Evolutionary conservation across 768 basidiomycete species (phyloP), one percentile per base, ranked within the genome.

Genomic region (Astraeus odoratus): DNA sequence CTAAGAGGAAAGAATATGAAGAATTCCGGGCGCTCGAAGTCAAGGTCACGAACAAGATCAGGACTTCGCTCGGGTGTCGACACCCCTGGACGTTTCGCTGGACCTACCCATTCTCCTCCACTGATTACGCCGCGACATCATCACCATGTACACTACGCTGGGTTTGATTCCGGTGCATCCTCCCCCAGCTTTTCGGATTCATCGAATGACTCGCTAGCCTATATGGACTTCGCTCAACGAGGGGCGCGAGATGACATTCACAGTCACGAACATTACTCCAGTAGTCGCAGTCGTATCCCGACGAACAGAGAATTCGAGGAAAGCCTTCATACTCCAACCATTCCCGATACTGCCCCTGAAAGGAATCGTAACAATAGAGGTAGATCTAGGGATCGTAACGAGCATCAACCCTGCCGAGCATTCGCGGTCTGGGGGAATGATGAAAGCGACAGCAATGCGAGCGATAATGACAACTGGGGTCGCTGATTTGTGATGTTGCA

Each of bases 381-480:
- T 4, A 49, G 27, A 31, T 36, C 38, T 33, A 57, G 22, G 40
- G 65, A 59, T 24, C 25, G 26, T 29, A 46, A 45, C 22, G 58
- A 61, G 16, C 57, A 55, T 27, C 58, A 63, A 22, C 57, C 59
- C 24, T 73, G 61, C 37, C 70, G 78, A 27, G 82, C 85, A 7
- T 92, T 92, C 56, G 89, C 90, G 16, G 86, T 87, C 9, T 88
- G 81, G 78, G 90, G 89, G 1, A 83, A 88, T 31, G 89, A 92
- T 57, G 89, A 91, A 63, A 90, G 85, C 44, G 89, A 92, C 53
- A 87, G 85, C 58, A 83, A 82, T 56, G 73, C 86, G 12, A 89
- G 86, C 50, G 87, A 89, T 55, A 81, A 74, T 42, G 81, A 83
- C 47, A 57, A 56, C 23, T 71, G 52, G 65, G 5, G 16, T 31